A percentile compares a stretch with the other conserved stretches of the same genome.
phyloP scores from a whole-genome alignment of 371 early-diverging fungal species.

The Actinomortierella ambigua region DNA sequence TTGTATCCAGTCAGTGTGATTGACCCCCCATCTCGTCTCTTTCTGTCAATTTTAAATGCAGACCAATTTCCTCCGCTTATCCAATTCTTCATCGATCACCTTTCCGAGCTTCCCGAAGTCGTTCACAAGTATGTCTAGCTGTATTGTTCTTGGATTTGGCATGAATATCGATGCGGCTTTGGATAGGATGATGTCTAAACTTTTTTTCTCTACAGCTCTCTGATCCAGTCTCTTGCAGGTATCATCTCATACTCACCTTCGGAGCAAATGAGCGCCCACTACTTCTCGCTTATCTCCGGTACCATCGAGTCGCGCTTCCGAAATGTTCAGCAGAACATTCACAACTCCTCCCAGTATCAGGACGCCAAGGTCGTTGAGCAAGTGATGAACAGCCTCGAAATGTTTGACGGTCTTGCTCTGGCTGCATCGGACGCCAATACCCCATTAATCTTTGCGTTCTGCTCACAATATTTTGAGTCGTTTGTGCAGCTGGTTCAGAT shows the following conservation, averaged over 20 bases:
- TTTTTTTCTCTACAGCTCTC: conserved; percentile 41
- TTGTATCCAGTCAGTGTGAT: conserved; percentile 3
- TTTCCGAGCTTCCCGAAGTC: conserved; percentile 65
- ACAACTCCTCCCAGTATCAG: conserved; percentile 66
- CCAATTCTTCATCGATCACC: conserved; percentile 61
- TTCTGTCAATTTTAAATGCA: conserved; percentile 13
- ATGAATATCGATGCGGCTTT: not conserved
- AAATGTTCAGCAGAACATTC: conserved; percentile 60
- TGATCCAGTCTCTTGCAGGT: conserved; percentile 71
- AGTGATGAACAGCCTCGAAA: conserved; percentile 73
- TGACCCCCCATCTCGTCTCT: not conserved
- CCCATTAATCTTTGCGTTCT: conserved; percentile 59
- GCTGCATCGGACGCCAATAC: conserved; percentile 71
- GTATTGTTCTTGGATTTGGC: not conserved
- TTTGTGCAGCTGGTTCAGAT: conserved; percentile 69
- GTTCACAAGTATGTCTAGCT: conserved; percentile 60
- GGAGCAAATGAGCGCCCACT: conserved; percentile 52
- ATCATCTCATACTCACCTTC: conserved; percentile 66
- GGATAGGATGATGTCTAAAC: not conserved
- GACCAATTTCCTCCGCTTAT: conserved; percentile 65
- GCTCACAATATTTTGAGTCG: conserved; percentile 65
- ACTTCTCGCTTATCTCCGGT: conserved; percentile 60
- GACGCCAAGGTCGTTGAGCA: conserved; percentile 56
- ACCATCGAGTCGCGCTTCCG: conserved; percentile 65
- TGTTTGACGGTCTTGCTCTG: conserved; percentile 82